Evolutionary conservation across 331 rosid genomes (phyloP), one percentile per base, ranked within the genome.

Genomic region (Phaseolus coccineus): DNA sequence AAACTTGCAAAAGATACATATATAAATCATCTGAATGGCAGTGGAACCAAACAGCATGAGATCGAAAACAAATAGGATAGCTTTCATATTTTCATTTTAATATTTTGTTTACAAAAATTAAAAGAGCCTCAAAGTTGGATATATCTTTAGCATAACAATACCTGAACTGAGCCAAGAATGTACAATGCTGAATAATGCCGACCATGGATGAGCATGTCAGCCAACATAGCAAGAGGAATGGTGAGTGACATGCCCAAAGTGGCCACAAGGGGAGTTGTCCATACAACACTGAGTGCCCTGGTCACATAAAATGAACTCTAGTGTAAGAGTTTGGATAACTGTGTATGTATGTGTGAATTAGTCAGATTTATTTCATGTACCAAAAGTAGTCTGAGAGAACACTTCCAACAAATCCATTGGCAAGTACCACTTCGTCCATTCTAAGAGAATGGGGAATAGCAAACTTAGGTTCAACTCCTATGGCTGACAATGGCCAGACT

Each of bases 181-280:
- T 96, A 96, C 66, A 96, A 76, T 6, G 86, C 91, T 3, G 99
- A 96, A 85, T 93, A 96, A 76, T 91, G 99, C 73, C 97, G 98
- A 50, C 97, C 98, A 24, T 96, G 99, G 88, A 96, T 90, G 46
- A 96, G 40, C 96, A 96, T 96, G 87, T 96, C 99, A 33, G 99
- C 99, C 85, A 93, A 61, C 99, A 96, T 96, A 39, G 99, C 99
- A 8, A 96, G 96, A 51, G 99, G 99, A 73, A 96, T 96, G 78
- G 99, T 96, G 80, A 96, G 99, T 10, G 99, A 93, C 98, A 93
- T 93, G 88, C 99, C 99, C 89, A 96, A 83, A 42, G 98, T 96
- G 82, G 99, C 99, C 78, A 96, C 99, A 46, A 96, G 86, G 22
- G 99, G 98, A 56, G 99, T 95, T 68, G 99, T 95, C 99, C 99